A percentile compares a stretch with the other conserved stretches of the same genome.
phyloP scores from a whole-genome alignment of 2,329 filamentous ascomycete species.

The Pseudogymnoascus sp. region DNA sequence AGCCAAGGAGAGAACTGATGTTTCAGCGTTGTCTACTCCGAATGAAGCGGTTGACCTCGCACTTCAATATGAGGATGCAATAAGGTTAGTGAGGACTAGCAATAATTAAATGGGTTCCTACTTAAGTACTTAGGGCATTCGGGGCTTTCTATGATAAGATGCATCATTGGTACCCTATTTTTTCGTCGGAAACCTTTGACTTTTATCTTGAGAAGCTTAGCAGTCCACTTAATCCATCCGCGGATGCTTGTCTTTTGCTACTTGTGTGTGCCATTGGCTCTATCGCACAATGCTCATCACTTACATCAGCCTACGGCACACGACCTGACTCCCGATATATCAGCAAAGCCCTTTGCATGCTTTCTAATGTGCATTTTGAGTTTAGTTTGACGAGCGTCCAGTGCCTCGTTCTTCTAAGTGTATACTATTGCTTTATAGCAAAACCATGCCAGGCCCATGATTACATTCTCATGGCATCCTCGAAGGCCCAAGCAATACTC shows the following conservation, averaged over 20 bases:
- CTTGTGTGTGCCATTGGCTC: constrained; percentile 25
- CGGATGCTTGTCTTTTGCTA: constrained; percentile 23
- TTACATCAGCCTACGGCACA: neutral
- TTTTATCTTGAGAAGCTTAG: constrained; percentile 20
- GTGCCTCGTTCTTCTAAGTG: constrained; percentile 22
- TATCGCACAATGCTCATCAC: constrained; percentile 15
- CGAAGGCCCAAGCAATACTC: constrained; percentile 26
- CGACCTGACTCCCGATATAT: constrained; percentile 13
- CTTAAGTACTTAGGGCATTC: constrained; percentile 15
- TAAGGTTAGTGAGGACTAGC: neutral
- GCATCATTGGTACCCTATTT: constrained; percentile 25
- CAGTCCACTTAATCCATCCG: constrained; percentile 16
- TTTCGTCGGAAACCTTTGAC: constrained; percentile 19
- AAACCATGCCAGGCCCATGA: constrained; percentile 28
- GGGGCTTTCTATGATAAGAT: constrained; percentile 22
- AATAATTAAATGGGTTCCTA: neutral
- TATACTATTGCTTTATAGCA: constrained; percentile 25
- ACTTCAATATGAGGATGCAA: constrained; percentile 18
- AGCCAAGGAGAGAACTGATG: constrained; percentile 12
- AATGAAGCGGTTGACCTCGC: constrained; percentile 10
- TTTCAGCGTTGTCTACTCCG: constrained; percentile 13
- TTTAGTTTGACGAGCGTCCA: constrained; percentile 23
- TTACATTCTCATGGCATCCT: constrained; percentile 25
- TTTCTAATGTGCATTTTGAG: constrained; percentile 22
- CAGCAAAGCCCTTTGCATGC: constrained; percentile 15